Conservation (phyloP, 2,329 filamentous ascomycete genomes). For the Cordyceps cicadae region DNA sequence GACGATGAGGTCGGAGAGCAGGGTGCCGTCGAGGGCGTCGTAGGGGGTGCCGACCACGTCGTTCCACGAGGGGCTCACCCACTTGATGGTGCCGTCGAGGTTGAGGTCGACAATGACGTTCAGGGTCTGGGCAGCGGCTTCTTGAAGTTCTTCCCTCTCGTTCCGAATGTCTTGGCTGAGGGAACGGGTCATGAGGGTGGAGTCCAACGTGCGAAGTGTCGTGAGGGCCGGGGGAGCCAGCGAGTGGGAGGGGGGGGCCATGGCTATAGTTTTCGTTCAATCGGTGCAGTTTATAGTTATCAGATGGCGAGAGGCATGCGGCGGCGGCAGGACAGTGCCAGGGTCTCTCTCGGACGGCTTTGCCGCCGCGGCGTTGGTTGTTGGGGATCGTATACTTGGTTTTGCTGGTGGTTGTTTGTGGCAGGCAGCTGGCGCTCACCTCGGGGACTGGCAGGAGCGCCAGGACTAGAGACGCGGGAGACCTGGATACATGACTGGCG, state of each 20-base stretch:
- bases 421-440: neutral
- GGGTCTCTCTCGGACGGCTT: neutral
- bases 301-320: neutral
- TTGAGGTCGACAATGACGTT: conserved; percentile 95
- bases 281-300: conserved; percentile 3
- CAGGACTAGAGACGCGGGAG: conserved; percentile 38
- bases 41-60: conserved; percentile 79
- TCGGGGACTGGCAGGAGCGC: conserved; percentile 32
- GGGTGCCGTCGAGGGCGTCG: conserved; percentile 63
- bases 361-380: conserved; percentile 1
- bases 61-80: conserved; percentile 93
- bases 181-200: conserved; percentile 51
- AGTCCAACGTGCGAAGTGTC: conserved; percentile 42
- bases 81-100: conserved; percentile 81
- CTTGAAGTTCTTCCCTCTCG: conserved; percentile 85
- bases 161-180: conserved; percentile 86
- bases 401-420: conserved; percentile 12
- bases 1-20: conserved; percentile 73
- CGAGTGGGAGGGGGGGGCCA: conserved; percentile 33
- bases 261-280: conserved; percentile 21
- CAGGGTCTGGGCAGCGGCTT: conserved; percentile 90
- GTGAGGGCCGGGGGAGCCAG: conserved; percentile 47
- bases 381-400: neutral
- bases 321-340: neutral
- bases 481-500: conserved; percentile 38